Evolutionary conservation across 805 yeast genomes (phyloP).

Genomic region (Suhomyces pyralidae): DNA sequence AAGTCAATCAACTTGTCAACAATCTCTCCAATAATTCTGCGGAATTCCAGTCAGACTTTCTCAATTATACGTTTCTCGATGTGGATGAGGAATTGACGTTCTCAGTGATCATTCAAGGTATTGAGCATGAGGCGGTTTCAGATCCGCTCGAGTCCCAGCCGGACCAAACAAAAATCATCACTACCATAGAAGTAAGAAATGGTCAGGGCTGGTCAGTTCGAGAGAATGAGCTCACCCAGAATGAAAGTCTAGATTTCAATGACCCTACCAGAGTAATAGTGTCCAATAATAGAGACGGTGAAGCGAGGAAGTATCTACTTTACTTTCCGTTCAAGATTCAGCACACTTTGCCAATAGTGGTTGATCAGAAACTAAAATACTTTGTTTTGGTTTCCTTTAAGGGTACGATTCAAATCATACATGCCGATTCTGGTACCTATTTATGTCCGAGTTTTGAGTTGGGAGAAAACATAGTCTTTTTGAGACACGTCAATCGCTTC

Average conservation of each 20-base stretch:
- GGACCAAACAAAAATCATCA: slow-evolving; percentile 8
- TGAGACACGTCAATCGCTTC: slow-evolving; percentile 30
- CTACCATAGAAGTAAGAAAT: slow-evolving; percentile 41
- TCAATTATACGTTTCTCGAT: slow-evolving; percentile 26
- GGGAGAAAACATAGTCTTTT: slow-evolving; percentile 43
- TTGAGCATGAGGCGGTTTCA: slow-evolving; percentile 19
- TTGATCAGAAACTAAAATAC: slow-evolving; percentile 34
- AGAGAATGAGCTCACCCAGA: slow-evolving; percentile 35
- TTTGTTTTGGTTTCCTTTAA: slow-evolving; percentile 58
- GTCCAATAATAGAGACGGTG: slow-evolving; percentile 34
- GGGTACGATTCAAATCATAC: slow-evolving; percentile 50
- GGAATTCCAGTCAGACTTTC: slow-evolving; percentile 24
- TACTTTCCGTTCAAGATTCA: slow-evolving; percentile 48
- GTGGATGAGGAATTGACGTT: slow-evolving; percentile 38
- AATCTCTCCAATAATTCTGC: slow-evolving; percentile 19
- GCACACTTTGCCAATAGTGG: slow-evolving; percentile 40
- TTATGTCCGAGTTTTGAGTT: slow-evolving; percentile 50
- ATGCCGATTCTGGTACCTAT: slow-evolving; percentile 44
- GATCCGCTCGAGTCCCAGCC: slow-evolving; percentile 4
- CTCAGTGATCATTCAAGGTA: slow-evolving; percentile 34
- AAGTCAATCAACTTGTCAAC: slow-evolving; percentile 27
- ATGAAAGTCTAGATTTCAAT: slow-evolving; percentile 42
- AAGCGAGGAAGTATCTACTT: slow-evolving; percentile 31
- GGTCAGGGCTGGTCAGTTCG: slow-evolving; percentile 40
- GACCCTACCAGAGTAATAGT: slow-evolving; percentile 46